A percentile compares a stretch with the other conserved stretches of the same genome.
Evolutionary conservation across 176 grass and related monocot species (phyloP).

Genomic region (Leersia perrieri): DNA sequence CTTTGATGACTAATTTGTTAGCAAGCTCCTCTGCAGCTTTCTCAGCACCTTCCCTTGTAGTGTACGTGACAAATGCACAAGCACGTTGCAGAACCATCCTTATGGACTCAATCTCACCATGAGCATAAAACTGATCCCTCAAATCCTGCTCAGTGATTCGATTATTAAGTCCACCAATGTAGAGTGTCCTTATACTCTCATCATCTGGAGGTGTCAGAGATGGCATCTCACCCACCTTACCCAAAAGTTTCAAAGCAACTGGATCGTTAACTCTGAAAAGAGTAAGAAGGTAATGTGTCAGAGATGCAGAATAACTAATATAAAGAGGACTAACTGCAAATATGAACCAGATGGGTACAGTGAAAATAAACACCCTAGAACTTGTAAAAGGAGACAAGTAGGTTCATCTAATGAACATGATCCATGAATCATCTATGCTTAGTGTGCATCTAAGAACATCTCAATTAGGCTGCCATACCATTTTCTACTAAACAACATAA

Average conservation of each 20-base stretch:
- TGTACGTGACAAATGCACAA: slow-evolving; percentile 86
- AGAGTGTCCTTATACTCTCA: slow-evolving; percentile 88
- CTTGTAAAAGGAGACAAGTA: not conserved
- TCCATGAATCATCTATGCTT: slow-evolving; percentile 1
- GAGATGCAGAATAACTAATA: slow-evolving; percentile 3
- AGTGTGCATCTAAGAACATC: not conserved
- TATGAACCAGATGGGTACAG: not conserved
- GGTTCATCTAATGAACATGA: not conserved
- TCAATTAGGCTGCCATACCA: not conserved
- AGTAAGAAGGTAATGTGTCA: slow-evolving; percentile 21
- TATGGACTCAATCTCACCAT: slow-evolving; percentile 96
- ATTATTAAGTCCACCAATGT: slow-evolving; percentile 82
- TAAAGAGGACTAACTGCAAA: not conserved
- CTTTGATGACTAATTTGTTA: slow-evolving; percentile 95
- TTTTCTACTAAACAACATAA: not conserved
- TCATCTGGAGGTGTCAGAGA: slow-evolving; percentile 81
- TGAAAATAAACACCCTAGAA: not conserved
- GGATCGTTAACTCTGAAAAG: slow-evolving; percentile 84
- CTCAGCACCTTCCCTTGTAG: slow-evolving; percentile 85
- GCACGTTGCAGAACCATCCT: slow-evolving; percentile 91
- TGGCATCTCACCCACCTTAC: slow-evolving; percentile 97
- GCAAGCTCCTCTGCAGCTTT: slow-evolving; percentile 87
- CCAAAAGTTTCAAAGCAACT: slow-evolving; percentile 79
- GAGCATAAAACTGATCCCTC: slow-evolving; percentile 86
- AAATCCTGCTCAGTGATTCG: slow-evolving; percentile 79